Percentiles rank a stretch among this genome's conserved stretches.
phyloP scores from a whole-genome alignment of 495 filamentous ascomycete species.

The Tricharina praecox region DNA sequence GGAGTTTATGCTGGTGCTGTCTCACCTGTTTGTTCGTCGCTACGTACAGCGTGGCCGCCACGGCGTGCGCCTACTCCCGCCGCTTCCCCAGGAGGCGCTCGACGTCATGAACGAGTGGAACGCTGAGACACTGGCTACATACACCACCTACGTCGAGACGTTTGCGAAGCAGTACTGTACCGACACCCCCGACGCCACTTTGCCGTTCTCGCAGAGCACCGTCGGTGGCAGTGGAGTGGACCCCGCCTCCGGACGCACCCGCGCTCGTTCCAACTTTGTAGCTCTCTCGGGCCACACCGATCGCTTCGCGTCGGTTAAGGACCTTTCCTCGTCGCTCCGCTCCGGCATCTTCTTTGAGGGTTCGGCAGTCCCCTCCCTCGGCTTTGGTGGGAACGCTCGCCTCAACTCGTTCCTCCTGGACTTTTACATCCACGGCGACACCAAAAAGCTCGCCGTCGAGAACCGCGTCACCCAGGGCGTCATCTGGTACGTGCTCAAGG shows the following conservation, averaged over 20 bases:
- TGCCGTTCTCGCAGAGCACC: conserved; percentile 37
- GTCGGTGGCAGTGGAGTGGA: conserved; percentile 3
- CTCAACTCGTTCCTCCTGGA: conserved; percentile 59
- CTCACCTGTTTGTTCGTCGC: conserved; percentile 48
- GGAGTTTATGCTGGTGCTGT: conserved; percentile 46
- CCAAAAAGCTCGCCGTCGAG: conserved; percentile 35
- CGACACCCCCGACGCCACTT: conserved; percentile 28
- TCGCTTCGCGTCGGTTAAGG: conserved; percentile 40
- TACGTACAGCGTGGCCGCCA: conserved; percentile 28
- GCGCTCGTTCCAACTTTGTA: conserved; percentile 46
- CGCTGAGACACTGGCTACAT: conserved; percentile 41
- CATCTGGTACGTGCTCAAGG: conserved; percentile 45
- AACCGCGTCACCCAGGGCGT: conserved; percentile 47
- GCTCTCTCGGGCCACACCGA: conserved; percentile 53
- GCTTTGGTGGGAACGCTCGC: conserved; percentile 35
- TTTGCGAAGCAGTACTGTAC: conserved; percentile 49
- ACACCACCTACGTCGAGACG: conserved; percentile 48
- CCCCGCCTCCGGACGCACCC: background rate
- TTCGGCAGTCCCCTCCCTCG: conserved; percentile 49
- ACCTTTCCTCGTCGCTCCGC: conserved; percentile 46
- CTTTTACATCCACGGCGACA: conserved; percentile 55
- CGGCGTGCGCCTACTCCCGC: conserved; percentile 32
- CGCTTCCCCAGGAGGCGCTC: conserved; percentile 40
- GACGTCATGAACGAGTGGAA: conserved; percentile 44
- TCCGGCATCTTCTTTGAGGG: conserved; percentile 55